Evolutionary conservation across 768 basidiomycete species (phyloP).

Genomic region (Suillus alpinus): DNA sequence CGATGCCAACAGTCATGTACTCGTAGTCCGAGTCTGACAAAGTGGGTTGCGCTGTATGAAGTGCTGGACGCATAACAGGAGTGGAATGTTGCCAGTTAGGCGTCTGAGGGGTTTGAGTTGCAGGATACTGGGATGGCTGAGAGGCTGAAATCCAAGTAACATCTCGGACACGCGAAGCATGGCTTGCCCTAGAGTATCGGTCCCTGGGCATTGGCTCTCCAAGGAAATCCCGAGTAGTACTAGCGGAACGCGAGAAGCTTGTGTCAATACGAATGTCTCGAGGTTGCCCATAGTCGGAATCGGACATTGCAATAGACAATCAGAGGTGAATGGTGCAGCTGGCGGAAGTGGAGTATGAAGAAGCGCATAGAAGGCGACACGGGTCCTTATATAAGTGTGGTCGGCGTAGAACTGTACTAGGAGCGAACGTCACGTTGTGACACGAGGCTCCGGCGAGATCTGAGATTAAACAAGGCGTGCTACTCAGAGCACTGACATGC

Average conservation of each 20-base stretch:
- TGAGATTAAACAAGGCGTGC: conserved; percentile 12
- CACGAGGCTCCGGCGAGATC: conserved; percentile 32
- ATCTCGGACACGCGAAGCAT: conserved; percentile 26
- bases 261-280: conserved; percentile 30
- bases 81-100: conserved; percentile 24
- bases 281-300: conserved; percentile 17
- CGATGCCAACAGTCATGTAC: conserved; percentile 32
- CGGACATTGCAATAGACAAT: conserved; percentile 18
- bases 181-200: conserved; percentile 26
- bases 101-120: conserved; percentile 27
- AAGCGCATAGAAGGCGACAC: conserved; percentile 1
- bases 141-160: conserved; percentile 30
- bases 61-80: conserved; percentile 24
- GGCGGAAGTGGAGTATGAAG: conserved; percentile 6
- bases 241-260: conserved; percentile 26
- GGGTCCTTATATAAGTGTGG: not conserved
- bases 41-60: conserved; percentile 13
- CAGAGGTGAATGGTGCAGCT: not conserved
- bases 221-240: conserved; percentile 25
- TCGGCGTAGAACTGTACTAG: conserved; percentile 11
- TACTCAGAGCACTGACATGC: not conserved
- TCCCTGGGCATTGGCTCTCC: conserved; percentile 22
- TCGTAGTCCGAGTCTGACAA: conserved; percentile 30
- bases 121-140: conserved; percentile 23
- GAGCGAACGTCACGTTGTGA: conserved; percentile 14